phyloP scores from a whole-genome alignment of 2,329 filamentous ascomycete species.

The Colletotrichum somersetense region DNA sequence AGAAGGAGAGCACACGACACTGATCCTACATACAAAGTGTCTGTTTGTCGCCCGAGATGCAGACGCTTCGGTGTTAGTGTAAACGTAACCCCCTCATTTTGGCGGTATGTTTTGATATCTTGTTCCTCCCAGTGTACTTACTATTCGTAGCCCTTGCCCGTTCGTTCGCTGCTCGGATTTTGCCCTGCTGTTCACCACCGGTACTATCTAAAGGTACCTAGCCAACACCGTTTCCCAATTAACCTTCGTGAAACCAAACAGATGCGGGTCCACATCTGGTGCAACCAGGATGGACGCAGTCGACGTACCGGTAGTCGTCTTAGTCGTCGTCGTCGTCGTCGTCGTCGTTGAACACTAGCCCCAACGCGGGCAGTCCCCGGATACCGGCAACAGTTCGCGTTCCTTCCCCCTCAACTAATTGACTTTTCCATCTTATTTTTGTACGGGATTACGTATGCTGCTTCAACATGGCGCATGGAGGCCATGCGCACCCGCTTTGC shows the following conservation, averaged over 20 bases:
- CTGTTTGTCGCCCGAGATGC: background rate
- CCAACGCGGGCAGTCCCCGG: constrained; percentile 1
- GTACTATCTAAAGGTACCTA: no score
- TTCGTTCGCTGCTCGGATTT: no score
- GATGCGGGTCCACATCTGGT: background rate
- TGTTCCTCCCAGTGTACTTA: background rate
- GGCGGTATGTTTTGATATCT: no score
- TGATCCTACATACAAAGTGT: background rate
- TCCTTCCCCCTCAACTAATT: background rate
- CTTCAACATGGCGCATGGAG: constrained; percentile 19
- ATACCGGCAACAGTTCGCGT: constrained; percentile 15
- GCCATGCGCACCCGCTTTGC: background rate
- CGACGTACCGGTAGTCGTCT: no score
- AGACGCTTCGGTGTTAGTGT: no score
- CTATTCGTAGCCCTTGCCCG: no score
- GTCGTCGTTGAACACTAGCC: background rate
- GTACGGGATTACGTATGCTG: constrained; percentile 38
- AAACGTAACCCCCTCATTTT: no score
- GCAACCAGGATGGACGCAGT: constrained; percentile 6
- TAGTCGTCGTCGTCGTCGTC: background rate
- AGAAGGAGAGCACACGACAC: constrained; percentile 39
- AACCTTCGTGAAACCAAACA: constrained; percentile 5
- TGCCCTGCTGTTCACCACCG: background rate
- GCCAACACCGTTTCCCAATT: background rate
- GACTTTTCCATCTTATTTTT: background rate